These are phyloP conservation scores for Limnanthes douglasii DNA, from an alignment of 345 rosid genomes.

Conservation along the genomic window DNA sequence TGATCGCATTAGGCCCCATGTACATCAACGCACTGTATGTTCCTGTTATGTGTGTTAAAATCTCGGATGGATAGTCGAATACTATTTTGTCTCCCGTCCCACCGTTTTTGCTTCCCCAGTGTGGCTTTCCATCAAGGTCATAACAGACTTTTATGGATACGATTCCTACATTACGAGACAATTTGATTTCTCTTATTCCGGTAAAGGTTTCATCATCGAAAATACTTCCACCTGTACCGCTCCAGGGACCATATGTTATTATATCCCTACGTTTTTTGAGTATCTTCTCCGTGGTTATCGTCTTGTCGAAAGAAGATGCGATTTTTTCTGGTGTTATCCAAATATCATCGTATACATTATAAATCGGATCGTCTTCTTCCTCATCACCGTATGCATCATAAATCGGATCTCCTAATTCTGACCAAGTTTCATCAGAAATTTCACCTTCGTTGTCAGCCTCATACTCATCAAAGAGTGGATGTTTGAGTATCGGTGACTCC, in stretches of 20 bases:
- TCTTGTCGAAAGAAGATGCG: too few species aligned
- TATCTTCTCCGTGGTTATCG: too few species aligned
- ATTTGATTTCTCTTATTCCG: slow-evolving; percentile 55
- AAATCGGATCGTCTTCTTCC: too few species aligned
- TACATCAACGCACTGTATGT: slow-evolving; percentile 56
- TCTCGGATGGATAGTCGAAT: slow-evolving; percentile 72
- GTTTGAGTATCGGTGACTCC: too few species aligned
- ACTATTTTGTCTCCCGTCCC: slow-evolving; percentile 70
- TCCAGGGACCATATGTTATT: slow-evolving; percentile 67
- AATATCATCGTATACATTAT: too few species aligned
- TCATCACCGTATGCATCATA: too few species aligned
- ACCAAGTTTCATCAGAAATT: too few species aligned
- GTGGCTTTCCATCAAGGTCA: slow-evolving; percentile 54
- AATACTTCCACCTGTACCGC: slow-evolving; percentile 56
- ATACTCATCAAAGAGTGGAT: too few species aligned
- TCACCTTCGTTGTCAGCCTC: too few species aligned
- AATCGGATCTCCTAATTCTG: too few species aligned
- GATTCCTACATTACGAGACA: slow-evolving; percentile 62
- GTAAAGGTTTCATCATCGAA: slow-evolving; percentile 64
- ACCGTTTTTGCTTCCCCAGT: slow-evolving; percentile 96
- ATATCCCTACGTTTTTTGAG: slow-evolving; percentile 26
- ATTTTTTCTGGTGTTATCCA: too few species aligned
- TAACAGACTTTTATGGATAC: slow-evolving; percentile 53
- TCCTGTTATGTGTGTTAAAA: slow-evolving; percentile 52
- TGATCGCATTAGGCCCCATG: slow-evolving; percentile 64